Evolutionary conservation across 2,329 filamentous ascomycete genomes (phyloP), one percentile per base, ranked within the genome.

Genomic region (Verticillium klebahnii): DNA sequence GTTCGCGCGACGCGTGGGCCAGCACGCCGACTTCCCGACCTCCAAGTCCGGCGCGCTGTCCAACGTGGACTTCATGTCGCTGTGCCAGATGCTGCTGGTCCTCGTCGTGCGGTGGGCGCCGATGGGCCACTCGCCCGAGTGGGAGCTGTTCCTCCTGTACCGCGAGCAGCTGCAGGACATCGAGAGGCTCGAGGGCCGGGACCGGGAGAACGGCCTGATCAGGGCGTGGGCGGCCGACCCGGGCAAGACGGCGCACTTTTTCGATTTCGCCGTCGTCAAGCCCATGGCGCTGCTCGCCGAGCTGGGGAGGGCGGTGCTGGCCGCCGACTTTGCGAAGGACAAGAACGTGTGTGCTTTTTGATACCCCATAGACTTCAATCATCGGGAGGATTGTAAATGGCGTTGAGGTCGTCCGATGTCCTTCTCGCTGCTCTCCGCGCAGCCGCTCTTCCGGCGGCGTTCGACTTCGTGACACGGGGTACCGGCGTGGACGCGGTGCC

Each of bases 31-130:
- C 59, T 58, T 73, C 23, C 56, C 66, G 55, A 62, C 67, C 58
- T 64, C 67, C 15, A 66, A 72, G 1, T 15, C 63, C 0, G 66
- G 76, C 23, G 63, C 69, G 0, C 67, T 85, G 19, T 69, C 70
- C 4, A 74, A 76, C 17, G 77, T 82, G 11, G 84, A 86, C 61
- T 82, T 83, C 64, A 77, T 83, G 3, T 81, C 79, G 11, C 72
- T 85, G 58, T 82, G 80, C 64, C 82, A 87, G 66, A 80, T 80
- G 60, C 69, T 87, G 15, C 72, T 86, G 60, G 72, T 78, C 40
- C 75, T 87, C 67, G 74, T 82, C 14, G 65, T 80, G 23, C 71
- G 75, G 34, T 76, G 79, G 56, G 77, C 74, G 1, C 77, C 77
- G 0, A 66, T 70, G 32, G 79, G 74, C 5, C 78, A 81, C 64